These are phyloP conservation scores for Wickerhamomyces hampshirensis DNA, from an alignment of 805 yeast species.

Conservation along the genomic window DNA sequence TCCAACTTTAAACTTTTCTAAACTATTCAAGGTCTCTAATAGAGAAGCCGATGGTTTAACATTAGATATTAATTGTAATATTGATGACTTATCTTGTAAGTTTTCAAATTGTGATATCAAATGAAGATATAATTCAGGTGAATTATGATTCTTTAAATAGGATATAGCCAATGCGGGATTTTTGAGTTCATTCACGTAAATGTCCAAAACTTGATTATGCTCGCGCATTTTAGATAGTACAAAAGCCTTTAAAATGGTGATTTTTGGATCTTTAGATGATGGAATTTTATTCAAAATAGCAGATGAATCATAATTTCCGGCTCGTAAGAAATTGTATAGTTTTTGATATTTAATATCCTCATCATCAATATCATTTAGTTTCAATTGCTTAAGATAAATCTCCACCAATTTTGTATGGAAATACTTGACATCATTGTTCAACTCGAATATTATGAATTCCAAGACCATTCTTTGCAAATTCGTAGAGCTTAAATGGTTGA, in stretches of 20 bases:
- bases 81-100: conserved; percentile 27
- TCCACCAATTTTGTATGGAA: conserved; percentile 42
- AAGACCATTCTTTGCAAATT: conserved; percentile 41
- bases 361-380: conserved; percentile 16
- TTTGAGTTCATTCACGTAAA: conserved; percentile 51
- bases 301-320: conserved; percentile 28
- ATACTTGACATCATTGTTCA: conserved; percentile 30
- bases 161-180: conserved; percentile 55
- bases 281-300: conserved; percentile 25
- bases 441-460: conserved; percentile 42
- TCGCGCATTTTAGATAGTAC: conserved; percentile 56
- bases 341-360: conserved; percentile 26
- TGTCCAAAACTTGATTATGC: conserved; percentile 58
- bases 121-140: conserved; percentile 29
- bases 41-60: conserved; percentile 31
- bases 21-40: conserved; percentile 6
- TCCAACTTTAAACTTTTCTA: conserved; percentile 13
- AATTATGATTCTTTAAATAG: conserved; percentile 36
- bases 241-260: conserved; percentile 44
- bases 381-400: conserved; percentile 31
- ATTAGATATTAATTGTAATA: conserved; percentile 34
- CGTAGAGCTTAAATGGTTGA: conserved; percentile 41
- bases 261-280: neutral
- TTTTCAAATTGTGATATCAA: conserved; percentile 35
- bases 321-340: conserved; percentile 29